A percentile compares a stretch with the other conserved stretches of the same genome.
phyloP scores from a whole-genome alignment of 169 alveolate species.

The Pseudocohnilembus persalinus region DNA sequence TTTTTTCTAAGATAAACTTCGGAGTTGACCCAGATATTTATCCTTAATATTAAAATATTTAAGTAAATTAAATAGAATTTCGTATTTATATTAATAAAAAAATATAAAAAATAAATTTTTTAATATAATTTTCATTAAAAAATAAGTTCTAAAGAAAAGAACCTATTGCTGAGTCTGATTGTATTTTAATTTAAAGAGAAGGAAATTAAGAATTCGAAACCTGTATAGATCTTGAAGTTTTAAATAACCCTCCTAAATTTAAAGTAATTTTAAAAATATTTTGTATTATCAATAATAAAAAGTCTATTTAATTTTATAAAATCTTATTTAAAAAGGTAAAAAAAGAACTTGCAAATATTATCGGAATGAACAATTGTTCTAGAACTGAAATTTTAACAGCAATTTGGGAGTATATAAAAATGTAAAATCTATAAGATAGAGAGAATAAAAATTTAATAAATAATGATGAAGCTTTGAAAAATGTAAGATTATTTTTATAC shows the following conservation, averaged over 20 bases:
- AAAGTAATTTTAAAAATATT: neutral
- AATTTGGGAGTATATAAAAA: constrained; percentile 31
- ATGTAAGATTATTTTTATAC: neutral
- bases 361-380: constrained; percentile 8
- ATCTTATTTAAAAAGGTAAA: constrained; percentile 20
- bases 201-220: constrained; percentile 10
- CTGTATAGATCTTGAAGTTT: neutral
- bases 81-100: neutral
- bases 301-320: neutral
- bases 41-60: neutral
- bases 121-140: neutral
- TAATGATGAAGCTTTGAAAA: constrained; percentile 16
- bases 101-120: neutral
- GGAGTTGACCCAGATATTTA: constrained; percentile 5
- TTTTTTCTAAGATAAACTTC: constrained; percentile 4
- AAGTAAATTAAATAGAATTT: neutral
- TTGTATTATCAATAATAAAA: too few relatives aligned
- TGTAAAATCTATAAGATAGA: constrained; percentile 25
- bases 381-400: constrained; percentile 16
- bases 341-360: neutral
- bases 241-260: constrained; percentile 7
- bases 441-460: constrained; percentile 21
- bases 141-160: neutral
- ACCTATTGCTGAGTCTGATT: constrained; percentile 3
- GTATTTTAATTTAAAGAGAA: neutral